These are phyloP conservation scores for Clathrus columnatus DNA, from an alignment of 768 basidiomycete species.

Conservation along the genomic window DNA sequence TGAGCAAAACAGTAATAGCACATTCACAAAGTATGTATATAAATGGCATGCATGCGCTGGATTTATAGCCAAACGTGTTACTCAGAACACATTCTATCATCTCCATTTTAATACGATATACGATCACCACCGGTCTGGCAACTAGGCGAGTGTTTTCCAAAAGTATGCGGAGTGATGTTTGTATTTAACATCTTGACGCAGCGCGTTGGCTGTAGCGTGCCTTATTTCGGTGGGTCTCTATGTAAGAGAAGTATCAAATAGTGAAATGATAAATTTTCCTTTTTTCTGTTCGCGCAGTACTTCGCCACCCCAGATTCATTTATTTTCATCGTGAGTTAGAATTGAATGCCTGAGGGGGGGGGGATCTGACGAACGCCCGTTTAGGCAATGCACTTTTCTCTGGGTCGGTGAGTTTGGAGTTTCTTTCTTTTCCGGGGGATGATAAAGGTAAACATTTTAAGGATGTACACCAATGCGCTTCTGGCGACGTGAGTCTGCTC, in stretches of 20 bases:
- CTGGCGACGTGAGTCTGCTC: background rate
- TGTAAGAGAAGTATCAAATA: background rate
- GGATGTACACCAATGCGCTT: constrained; percentile 5
- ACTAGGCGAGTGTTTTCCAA: background rate
- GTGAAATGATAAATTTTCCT: background rate
- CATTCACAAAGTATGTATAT: background rate
- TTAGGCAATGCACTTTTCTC: constrained; percentile 5
- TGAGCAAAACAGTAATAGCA: background rate
- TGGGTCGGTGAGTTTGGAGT: constrained; percentile 1
- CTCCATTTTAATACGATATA: background rate
- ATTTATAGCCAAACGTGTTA: too few relatives aligned
- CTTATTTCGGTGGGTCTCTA: background rate
- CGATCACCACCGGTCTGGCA: constrained; percentile 1
- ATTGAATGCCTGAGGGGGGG: background rate
- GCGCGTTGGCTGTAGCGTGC: constrained; percentile 2
- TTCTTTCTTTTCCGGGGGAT: background rate
- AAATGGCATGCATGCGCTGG: background rate
- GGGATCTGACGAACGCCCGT: background rate
- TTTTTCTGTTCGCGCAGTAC: too few relatives aligned
- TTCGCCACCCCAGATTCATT: constrained; percentile 3
- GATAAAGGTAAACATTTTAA: background rate
- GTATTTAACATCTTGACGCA: background rate
- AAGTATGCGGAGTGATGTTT: background rate
- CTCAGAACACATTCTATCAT: constrained; percentile 3
- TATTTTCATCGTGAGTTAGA: constrained; percentile 4